These are phyloP conservation scores for Chrysoporthe deuterocubensis DNA, from an alignment of 2,329 filamentous ascomycete genomes.

Conservation along the genomic window DNA sequence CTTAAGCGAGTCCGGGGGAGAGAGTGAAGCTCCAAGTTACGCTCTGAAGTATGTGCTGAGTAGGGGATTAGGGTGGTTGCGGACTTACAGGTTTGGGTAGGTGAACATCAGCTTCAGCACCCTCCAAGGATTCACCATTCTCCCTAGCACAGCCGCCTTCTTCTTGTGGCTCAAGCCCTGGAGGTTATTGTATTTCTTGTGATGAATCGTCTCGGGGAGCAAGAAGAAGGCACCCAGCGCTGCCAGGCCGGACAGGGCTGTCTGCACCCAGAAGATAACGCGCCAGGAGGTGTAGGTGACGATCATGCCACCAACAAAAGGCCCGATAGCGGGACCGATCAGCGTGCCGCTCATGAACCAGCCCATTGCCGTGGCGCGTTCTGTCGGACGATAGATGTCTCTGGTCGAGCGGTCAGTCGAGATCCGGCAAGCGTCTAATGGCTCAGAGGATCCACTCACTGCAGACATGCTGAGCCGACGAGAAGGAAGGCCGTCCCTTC, in stretches of 20 bases:
- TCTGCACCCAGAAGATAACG: slow-evolving; percentile 73
- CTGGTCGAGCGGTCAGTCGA: slow-evolving; percentile 28
- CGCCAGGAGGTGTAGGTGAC: slow-evolving; percentile 70
- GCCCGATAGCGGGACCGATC: slow-evolving; percentile 66
- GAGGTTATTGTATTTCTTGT: slow-evolving; percentile 59
- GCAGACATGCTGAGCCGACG: slow-evolving; percentile 67
- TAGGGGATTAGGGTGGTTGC: too few relatives aligned
- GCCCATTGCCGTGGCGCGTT: slow-evolving; percentile 67
- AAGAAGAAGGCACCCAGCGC: slow-evolving; percentile 61
- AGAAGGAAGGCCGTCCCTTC: slow-evolving; percentile 72
- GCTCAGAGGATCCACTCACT: slow-evolving; percentile 35
- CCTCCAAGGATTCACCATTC: slow-evolving; percentile 64
- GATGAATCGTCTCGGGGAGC: slow-evolving; percentile 70
- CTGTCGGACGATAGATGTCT: slow-evolving; percentile 62
- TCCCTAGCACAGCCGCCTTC: slow-evolving; percentile 56
- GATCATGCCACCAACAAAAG: slow-evolving; percentile 70
- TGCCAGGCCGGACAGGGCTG: slow-evolving; percentile 62
- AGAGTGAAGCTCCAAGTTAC: not conserved
- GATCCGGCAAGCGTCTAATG: not conserved
- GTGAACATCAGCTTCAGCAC: slow-evolving; percentile 57
- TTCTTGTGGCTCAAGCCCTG: slow-evolving; percentile 48
- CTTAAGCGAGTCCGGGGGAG: not conserved
- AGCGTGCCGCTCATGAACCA: slow-evolving; percentile 71
- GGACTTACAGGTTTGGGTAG: slow-evolving; percentile 58
- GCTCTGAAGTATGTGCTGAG: too few relatives aligned